Percentiles rank a stretch among this genome's conserved stretches.
Conservation (phyloP, 345 rosid genomes). For the Gossypium australe region DNA sequence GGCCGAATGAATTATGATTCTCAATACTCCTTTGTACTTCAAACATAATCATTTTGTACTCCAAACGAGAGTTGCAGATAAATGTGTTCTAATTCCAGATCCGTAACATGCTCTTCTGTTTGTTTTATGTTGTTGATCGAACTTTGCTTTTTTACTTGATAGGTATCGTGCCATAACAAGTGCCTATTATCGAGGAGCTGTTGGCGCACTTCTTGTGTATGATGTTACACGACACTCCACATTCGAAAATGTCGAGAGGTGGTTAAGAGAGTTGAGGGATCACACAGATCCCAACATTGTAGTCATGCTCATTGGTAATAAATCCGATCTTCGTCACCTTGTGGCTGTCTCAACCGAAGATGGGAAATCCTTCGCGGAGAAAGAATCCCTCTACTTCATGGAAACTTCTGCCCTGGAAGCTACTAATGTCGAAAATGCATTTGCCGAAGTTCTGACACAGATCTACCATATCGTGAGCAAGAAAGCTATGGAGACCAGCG, state of each 20-base stretch:
- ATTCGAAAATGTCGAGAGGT: conserved; percentile 77
- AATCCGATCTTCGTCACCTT: conserved; percentile 21
- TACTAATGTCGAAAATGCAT: conserved; percentile 65
- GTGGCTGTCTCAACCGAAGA: conserved; percentile 84
- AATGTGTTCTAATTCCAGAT: neutral
- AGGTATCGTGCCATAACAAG: conserved; percentile 97
- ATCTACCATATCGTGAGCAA: conserved; percentile 76
- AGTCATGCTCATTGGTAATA: no score
- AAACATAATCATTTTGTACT: neutral
- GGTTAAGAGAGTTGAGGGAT: conserved; percentile 30
- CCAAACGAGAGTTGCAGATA: no score
- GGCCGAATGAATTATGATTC: neutral
- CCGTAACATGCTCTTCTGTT: neutral
- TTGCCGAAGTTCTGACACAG: conserved; percentile 82
- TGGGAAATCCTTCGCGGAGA: conserved; percentile 62
- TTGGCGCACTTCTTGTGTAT: conserved; percentile 23
- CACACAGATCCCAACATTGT: no score
- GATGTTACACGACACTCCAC: conserved; percentile 88
- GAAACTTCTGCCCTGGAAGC: no score
- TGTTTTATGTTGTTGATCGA: neutral
- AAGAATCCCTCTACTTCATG: no score
- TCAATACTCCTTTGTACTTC: neutral
- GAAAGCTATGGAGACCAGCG: conserved; percentile 76
- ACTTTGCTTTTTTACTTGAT: neutral
- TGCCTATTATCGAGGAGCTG: conserved; percentile 91